phyloP scores from a whole-genome alignment of 192 early-diverging fungal species.

The Coemansia sp. region DNA sequence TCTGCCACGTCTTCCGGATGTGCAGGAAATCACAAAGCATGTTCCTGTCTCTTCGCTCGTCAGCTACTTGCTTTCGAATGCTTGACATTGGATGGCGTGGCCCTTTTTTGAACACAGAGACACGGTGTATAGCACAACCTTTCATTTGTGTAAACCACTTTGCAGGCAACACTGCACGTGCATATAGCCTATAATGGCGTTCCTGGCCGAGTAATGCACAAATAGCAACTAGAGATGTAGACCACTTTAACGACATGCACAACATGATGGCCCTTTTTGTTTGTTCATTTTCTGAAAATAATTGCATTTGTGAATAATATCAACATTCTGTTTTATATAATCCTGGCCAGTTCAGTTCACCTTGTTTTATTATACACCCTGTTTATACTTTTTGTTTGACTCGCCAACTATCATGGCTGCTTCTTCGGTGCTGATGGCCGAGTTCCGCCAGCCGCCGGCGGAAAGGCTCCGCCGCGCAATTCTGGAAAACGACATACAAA shows the following conservation, averaged over 20 bases:
- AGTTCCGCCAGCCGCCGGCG: constrained; percentile 34
- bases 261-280: too few relatives aligned
- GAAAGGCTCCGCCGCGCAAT: constrained; percentile 47
- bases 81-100: too few relatives aligned
- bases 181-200: background rate
- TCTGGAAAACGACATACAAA: constrained; percentile 43
- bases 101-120: background rate
- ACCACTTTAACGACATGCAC: too few relatives aligned
- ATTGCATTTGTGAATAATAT: too few relatives aligned
- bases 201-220: background rate
- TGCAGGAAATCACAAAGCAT: constrained; percentile 18
- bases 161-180: background rate
- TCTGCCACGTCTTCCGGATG: constrained; percentile 22
- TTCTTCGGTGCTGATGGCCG: constrained; percentile 29
- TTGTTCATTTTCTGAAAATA: too few relatives aligned
- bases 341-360: background rate
- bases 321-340: background rate
- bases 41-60: constrained; percentile 24
- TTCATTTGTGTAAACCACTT: too few relatives aligned
- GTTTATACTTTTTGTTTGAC: background rate
- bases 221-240: background rate
- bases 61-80: constrained; percentile 3
- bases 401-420: constrained; percentile 8
- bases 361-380: too few relatives aligned
- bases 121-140: background rate